Base-by-base conservation (phyloP, 768 basidiomycete species). In the Leccinum boreale region DNA sequence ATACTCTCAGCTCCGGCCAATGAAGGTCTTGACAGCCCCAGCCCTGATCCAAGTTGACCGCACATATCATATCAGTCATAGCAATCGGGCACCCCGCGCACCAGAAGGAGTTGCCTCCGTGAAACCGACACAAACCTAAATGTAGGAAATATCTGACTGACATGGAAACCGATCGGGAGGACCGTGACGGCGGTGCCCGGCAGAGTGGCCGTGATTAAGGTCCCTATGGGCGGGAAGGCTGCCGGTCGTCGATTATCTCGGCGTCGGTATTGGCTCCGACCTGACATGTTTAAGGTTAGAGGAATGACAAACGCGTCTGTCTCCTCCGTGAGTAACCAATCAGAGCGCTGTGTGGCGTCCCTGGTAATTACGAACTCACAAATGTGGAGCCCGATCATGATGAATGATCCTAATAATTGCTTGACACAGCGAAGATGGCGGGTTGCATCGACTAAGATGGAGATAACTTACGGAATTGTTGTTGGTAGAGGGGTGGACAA, bases 101-200 rank as follows among this genome's bases (percentile, higher is more conserved):
- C 56, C 59, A 29, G 56, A 65, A 62, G 49, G 50, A 51, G 50
- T 50, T 47, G 64, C 19, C 44, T 36, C 48, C 36, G 31, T 64
- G 56, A 65, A 64, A 65, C 59, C 53, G 63, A 52, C 33, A 50
- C 24, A 48, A 47, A 24, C 23, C 48, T n/a, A 55, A 62, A 45
- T 3, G 42, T 11, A 26, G 33, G 46, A 49, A 53, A 47, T 56
- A 62, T 54, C 5, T 44, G 42, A 47, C 61, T 53, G 53, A 50
- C 65, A 56, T 60, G 62, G 62, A 57, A 60, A 64, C 64, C 56
- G 45, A 59, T 63, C 61, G 58, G 65, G 55, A 55, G 10, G 31
- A 42, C 58, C 62, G 65, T 60, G 15, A 65, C 67, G 67, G 67
- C 53, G 68, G 68, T 24, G 53, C 68, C 67, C 66, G 63, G 67